phyloP scores from a whole-genome alignment of 257 asterid genomes.

The Ballota nigra region DNA sequence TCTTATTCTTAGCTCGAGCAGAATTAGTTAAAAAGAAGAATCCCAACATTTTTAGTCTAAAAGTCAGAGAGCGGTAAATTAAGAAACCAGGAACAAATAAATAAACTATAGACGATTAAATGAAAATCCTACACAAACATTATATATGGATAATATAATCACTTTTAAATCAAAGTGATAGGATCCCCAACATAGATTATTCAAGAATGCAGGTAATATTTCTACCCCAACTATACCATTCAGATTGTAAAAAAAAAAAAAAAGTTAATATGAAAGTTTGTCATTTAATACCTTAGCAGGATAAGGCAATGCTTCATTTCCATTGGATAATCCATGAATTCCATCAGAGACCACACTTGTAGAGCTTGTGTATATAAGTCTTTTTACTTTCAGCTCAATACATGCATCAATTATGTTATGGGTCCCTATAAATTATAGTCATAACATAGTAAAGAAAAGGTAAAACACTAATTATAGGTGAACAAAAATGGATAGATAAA shows the following conservation, averaged over 20 bases:
- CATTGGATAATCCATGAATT: too few species aligned
- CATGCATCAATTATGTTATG: too few species aligned
- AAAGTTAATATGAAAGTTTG: background rate
- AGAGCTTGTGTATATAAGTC: constrained; percentile 90
- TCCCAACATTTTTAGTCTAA: background rate
- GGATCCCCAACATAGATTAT: constrained; percentile 5
- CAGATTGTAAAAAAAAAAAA: background rate
- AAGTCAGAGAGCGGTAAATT: background rate
- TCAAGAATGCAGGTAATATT: constrained; percentile 10
- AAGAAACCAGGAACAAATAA: background rate
- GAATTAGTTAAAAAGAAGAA: background rate
- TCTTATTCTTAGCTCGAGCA: background rate
- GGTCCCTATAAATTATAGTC: too few species aligned
- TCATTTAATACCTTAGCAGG: constrained; percentile 64
- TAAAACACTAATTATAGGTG: too few species aligned
- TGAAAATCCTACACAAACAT: background rate
- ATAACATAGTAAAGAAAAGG: too few species aligned
- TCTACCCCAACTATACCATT: background rate
- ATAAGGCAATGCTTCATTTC: constrained; percentile 72
- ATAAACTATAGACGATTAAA: background rate
- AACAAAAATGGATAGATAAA: background rate
- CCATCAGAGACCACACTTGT: constrained; percentile 97
- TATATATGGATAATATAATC: background rate
- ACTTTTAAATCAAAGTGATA: background rate
- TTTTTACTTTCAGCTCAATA: constrained; percentile 68